These are phyloP conservation scores for Neoscytalidium dimidiatum DNA, from an alignment of 2,329 filamentous ascomycete species.

Conservation along the genomic window DNA sequence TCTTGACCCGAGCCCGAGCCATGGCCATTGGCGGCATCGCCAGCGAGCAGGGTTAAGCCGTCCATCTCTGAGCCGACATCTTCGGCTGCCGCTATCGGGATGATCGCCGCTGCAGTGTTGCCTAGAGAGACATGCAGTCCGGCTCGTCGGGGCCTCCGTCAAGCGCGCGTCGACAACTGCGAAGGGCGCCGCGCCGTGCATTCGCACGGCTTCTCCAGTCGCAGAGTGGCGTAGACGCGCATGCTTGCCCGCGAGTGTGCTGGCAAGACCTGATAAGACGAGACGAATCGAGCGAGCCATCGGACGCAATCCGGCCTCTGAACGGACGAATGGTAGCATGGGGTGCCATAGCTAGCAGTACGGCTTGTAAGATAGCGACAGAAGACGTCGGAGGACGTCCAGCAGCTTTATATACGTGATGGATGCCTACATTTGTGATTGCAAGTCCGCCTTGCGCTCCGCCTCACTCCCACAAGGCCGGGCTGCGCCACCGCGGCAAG, in stretches of 20 bases:
- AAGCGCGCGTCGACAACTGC: background rate
- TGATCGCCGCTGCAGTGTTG: conserved; percentile 16
- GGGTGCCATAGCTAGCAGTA: background rate
- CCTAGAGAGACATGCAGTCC: conserved; percentile 3
- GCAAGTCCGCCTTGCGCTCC: conserved; percentile 13
- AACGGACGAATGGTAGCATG: background rate
- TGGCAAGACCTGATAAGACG: conserved; percentile 16
- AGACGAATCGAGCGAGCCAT: background rate
- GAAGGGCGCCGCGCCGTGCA: background rate
- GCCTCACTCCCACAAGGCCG: conserved; percentile 18
- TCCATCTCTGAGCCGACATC: background rate
- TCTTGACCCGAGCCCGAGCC: background rate
- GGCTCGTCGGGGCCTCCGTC: background rate
- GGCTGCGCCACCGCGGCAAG: conserved; percentile 15
- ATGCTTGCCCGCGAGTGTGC: background rate
- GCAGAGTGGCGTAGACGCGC: conserved; percentile 1
- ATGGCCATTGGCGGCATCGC: conserved; percentile 8
- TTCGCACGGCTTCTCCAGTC: background rate
- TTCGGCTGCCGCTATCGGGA: conserved; percentile 4
- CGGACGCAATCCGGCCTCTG: background rate
- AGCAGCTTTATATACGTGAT: conserved; percentile 16
- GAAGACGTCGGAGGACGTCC: conserved; percentile 3
- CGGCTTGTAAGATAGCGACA: background rate
- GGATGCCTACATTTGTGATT: conserved; percentile 5
- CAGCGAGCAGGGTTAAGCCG: background rate